Evolutionary conservation across 2,329 filamentous ascomycete genomes (phyloP), one percentile per base, ranked within the genome.

Genomic region (Aspergillus pseudoglaucus): DNA sequence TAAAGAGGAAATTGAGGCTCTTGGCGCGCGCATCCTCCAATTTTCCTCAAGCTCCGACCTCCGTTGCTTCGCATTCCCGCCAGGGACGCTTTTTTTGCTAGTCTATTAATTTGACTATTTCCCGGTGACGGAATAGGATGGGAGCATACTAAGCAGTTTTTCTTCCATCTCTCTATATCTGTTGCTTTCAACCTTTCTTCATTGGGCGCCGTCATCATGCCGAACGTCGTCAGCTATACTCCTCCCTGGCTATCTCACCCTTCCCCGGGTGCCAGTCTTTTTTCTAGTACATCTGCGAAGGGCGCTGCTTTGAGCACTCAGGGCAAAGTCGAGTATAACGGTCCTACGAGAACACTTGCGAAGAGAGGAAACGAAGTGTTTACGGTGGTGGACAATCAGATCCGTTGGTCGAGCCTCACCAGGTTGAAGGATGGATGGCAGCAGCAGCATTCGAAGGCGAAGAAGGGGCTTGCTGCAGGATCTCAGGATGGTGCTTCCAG

Each of bases 321-420:
- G 1, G 15, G 57, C 37, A 42, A 57, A 18, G 17, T 47, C 4
- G 42, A 50, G 12, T 63, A 64, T 25, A 53, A 54, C n/a, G 69
- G 75, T 2, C 70, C 80, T 1, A 68, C 64, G 17, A 74, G 73
- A 53, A 90, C 83, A 0, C 84, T 97, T 59, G 90, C 90, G 8
- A 82, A 81, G 44, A 79, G 91, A 50, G 90, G 87, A 14, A 89
- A 87, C 1, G 90, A 98, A 61, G 75, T 97, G 8, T 97, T 97
- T 64, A 83, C 89, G 10, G 90, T 90, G 17, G 84, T 87, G 37
- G 90, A 90, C 43, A 90, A 86, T 59, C 88, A 97, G 68, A 86
- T 98, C 52, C 80, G 90, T 66, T 98, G 93, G 90, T 85, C 87
- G 8, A 88, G 95, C 68, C 72, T 98, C 47, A 81, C 83, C 45